Conservation (phyloP, 1,284 basidiomycete genomes). For the Vanrija pseudolonga region DNA sequence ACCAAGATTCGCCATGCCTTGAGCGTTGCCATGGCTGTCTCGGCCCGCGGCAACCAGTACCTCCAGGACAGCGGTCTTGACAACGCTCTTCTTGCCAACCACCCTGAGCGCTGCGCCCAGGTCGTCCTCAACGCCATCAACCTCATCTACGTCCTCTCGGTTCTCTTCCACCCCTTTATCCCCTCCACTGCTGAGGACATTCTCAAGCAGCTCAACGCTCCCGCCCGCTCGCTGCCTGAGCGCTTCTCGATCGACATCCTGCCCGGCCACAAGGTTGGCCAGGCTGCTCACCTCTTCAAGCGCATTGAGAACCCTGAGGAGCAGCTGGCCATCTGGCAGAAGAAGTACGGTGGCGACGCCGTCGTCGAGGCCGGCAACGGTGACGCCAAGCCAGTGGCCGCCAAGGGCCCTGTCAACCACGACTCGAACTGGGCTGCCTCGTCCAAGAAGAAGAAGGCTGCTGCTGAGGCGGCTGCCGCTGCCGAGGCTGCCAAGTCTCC, state of each 20-base stretch:
- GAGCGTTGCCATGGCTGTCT: constrained; percentile 83
- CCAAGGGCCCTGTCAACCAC: constrained; percentile 37
- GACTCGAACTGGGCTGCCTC: constrained; percentile 30
- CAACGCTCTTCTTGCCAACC: constrained; percentile 78
- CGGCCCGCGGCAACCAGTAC: constrained; percentile 89
- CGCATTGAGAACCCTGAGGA: constrained; percentile 70
- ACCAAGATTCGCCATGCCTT: constrained; percentile 87
- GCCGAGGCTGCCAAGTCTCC: constrained; percentile 44
- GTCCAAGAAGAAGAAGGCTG: constrained; percentile 35
- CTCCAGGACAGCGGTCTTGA: constrained; percentile 87
- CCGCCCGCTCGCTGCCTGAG: constrained; percentile 69
- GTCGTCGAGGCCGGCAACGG: constrained; percentile 34
- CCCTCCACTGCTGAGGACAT: constrained; percentile 81
- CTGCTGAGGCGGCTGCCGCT: constrained; percentile 34
- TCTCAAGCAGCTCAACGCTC: constrained; percentile 84
- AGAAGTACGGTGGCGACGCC: constrained; percentile 69
- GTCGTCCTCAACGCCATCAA: constrained; percentile 88
- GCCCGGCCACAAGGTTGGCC: constrained; percentile 78
- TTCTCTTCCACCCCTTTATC: constrained; percentile 93
- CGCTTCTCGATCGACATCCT: constrained; percentile 73
- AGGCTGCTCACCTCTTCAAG: constrained; percentile 87
- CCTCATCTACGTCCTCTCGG: constrained; percentile 86
- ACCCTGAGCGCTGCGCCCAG: constrained; percentile 80
- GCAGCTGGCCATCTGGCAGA: constrained; percentile 78
- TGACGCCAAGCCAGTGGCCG: constrained; percentile 21